Conservation (phyloP, 1,284 basidiomycete genomes). For the Fomitopsis palustris region DNA sequence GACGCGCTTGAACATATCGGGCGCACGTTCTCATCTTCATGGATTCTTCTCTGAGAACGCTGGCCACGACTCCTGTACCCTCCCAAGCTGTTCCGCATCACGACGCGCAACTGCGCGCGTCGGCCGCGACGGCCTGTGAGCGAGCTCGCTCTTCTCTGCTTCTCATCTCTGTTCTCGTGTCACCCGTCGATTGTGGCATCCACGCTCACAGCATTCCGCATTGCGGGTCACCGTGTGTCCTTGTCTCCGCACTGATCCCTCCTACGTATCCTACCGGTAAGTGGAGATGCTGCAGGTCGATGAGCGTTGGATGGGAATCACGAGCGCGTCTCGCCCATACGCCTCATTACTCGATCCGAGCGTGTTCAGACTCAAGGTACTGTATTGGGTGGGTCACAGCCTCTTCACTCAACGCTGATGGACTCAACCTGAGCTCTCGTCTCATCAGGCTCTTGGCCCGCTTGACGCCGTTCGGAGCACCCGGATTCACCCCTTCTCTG, state of each 20-base stretch:
- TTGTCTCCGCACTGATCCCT: neutral
- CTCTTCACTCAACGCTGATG: slow-evolving; percentile 1
- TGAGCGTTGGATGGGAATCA: neutral
- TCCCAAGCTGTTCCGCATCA: slow-evolving; percentile 4
- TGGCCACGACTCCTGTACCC: neutral
- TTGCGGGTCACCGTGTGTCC: neutral
- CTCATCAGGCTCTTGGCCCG: neutral
- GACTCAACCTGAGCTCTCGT: neutral
- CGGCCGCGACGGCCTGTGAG: slow-evolving; percentile 1
- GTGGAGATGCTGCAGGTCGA: neutral
- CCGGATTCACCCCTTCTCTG: neutral
- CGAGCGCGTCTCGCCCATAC: neutral
- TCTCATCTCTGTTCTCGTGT: neutral
- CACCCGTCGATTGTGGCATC: neutral
- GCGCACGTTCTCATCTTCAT: neutral
- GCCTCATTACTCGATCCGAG: neutral
- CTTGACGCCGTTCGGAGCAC: neutral
- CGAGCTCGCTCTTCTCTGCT: neutral
- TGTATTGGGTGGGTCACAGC: neutral
- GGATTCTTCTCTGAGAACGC: neutral
- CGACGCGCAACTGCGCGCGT: slow-evolving; percentile 1
- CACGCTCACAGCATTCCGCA: neutral
- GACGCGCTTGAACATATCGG: slow-evolving; percentile 7
- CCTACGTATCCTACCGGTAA: neutral
- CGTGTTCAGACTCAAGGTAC: neutral